These are phyloP conservation scores for Olyra latifolia DNA, from an alignment of 176 grass and related monocot species.

Conservation along the genomic window DNA sequence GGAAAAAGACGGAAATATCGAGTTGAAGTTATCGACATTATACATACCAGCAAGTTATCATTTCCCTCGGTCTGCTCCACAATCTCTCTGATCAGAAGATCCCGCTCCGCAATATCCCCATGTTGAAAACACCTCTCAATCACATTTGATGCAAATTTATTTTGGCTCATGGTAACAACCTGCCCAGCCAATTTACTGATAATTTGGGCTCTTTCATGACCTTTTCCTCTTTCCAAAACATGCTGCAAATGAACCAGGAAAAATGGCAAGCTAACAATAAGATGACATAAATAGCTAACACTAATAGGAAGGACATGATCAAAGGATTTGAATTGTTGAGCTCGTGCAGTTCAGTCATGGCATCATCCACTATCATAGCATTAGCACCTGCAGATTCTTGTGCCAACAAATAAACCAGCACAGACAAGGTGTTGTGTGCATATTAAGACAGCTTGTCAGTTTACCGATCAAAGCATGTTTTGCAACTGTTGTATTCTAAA, in stretches of 20 bases:
- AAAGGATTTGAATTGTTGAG: background rate
- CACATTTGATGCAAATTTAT: conserved; percentile 96
- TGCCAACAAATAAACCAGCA: background rate
- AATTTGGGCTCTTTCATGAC: conserved; percentile 73
- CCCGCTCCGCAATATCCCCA: conserved; percentile 60
- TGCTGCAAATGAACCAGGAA: conserved; percentile 53
- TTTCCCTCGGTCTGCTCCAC: conserved; percentile 89
- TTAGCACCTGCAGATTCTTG: background rate
- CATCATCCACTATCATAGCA: conserved; percentile 14
- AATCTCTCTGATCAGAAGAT: conserved; percentile 75
- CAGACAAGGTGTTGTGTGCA: background rate
- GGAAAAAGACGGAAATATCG: background rate
- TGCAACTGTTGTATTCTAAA: background rate
- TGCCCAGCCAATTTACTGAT: conserved; percentile 81
- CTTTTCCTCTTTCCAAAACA: conserved; percentile 82
- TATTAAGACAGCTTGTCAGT: background rate
- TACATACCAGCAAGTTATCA: conserved; percentile 77
- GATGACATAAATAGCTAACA: background rate
- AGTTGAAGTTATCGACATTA: background rate
- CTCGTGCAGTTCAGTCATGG: background rate
- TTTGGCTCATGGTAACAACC: conserved; percentile 92
- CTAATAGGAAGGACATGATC: background rate
- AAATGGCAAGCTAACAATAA: conserved; percentile 17
- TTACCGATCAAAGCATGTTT: conserved; percentile 5
- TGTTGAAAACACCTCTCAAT: conserved; percentile 94